Evolutionary conservation across 1,139 yeast genomes (phyloP).

Genomic region (Saccharomyces pastorianus): DNA sequence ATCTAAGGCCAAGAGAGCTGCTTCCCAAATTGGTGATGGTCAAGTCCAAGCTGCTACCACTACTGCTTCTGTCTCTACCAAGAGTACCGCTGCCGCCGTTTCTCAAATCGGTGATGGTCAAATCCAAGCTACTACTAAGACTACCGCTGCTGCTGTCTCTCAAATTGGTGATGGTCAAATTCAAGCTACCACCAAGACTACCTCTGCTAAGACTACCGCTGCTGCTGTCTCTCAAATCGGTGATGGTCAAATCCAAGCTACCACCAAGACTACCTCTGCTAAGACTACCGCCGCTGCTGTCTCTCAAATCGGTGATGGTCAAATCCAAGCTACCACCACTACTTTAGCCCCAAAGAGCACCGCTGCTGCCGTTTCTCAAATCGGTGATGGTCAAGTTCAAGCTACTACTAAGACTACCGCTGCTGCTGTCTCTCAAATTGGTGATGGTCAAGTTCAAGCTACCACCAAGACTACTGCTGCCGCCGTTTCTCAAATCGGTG

Average conservation of each 20-base stretch:
- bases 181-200: neutral
- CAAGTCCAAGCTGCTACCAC: conserved; percentile 40
- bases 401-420: conserved; percentile 32
- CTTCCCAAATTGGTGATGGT: conserved; percentile 40
- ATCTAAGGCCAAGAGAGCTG: conserved; percentile 32
- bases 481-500: conserved; percentile 37
- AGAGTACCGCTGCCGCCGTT: conserved; percentile 3
- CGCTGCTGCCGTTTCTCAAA: conserved; percentile 37
- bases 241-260: conserved; percentile 52
- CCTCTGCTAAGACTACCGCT: conserved; percentile 34
- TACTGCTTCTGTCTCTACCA: conserved; percentile 31
- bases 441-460: conserved; percentile 59
- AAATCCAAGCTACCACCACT: conserved; percentile 41
- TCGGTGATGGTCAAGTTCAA: conserved; percentile 42
- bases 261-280: conserved; percentile 26
- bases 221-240: conserved; percentile 42
- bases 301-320: conserved; percentile 51
- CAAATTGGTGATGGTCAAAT: neutral
- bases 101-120: neutral
- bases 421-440: conserved; percentile 44
- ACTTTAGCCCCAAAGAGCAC: conserved; percentile 4
- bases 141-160: neutral
- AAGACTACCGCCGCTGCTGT: conserved; percentile 33
- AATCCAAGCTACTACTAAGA: neutral
- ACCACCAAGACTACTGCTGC: conserved; percentile 37